Percentiles rank a stretch among this genome's conserved stretches.
These are phyloP conservation scores for Castanea crenata DNA, from an alignment of 306 rosid genomes.

Conservation along the genomic window DNA sequence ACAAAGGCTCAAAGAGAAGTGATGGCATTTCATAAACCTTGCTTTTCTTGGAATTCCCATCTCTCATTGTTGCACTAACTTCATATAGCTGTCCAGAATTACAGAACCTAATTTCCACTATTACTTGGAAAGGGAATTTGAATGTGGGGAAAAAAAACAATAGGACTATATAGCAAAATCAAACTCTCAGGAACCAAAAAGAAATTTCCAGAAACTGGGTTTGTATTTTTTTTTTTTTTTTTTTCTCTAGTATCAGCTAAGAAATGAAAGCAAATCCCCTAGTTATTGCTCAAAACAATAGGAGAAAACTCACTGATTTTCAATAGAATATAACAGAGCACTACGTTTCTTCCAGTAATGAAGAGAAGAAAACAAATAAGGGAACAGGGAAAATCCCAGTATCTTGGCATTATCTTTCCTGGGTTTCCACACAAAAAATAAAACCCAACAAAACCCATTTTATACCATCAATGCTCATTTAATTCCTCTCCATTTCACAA, in stretches of 20 bases:
- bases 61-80: constrained; percentile 89
- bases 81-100: constrained; percentile 54
- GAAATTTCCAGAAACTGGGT: constrained; percentile 10
- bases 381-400: constrained; percentile 33
- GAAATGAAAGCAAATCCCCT: constrained; percentile 11
- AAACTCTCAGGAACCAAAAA: not conserved
- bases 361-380: constrained; percentile 31
- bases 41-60: constrained; percentile 90
- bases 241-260: not conserved
- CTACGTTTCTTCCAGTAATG: constrained; percentile 35
- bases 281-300: constrained; percentile 17
- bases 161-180: not conserved
- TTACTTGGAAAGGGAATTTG: not conserved
- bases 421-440: constrained; percentile 23
- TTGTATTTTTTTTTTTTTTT: not conserved
- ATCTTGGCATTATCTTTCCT: constrained; percentile 38
- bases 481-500: too few relatives aligned
- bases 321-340: constrained; percentile 14
- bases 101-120: constrained; percentile 17
- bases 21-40: constrained; percentile 65
- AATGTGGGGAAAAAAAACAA: not conserved
- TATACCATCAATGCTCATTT: too few relatives aligned
- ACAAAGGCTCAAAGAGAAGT: constrained; percentile 49
- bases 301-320: not conserved
- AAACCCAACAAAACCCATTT: constrained; percentile 23